These are phyloP conservation scores for Plasmodium sp. DNA, from an alignment of 169 alveolate genomes.

Conservation along the genomic window DNA sequence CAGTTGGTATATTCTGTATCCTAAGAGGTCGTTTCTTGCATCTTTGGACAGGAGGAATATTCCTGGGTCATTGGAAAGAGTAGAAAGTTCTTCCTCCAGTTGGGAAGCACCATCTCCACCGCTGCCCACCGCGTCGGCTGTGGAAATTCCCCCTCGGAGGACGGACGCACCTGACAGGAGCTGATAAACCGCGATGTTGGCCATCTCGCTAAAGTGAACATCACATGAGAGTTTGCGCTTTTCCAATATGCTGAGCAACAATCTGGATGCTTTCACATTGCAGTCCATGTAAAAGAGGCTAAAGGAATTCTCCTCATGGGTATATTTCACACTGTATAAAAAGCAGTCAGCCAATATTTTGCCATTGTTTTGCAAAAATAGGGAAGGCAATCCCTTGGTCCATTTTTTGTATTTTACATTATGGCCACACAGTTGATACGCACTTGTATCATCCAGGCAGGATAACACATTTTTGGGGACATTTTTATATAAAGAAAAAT, in stretches of 20 bases:
- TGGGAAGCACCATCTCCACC: not conserved
- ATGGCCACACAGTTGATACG: conserved; percentile 1
- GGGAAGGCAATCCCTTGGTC: conserved; percentile 38
- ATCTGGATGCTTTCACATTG: not conserved
- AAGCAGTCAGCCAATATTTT: conserved; percentile 79
- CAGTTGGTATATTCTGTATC: conserved; percentile 42
- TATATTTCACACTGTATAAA: conserved; percentile 52
- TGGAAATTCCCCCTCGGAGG: not conserved
- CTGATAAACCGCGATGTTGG: conserved; percentile 40
- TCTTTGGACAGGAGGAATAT: conserved; percentile 24
- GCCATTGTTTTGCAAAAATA: conserved; percentile 82
- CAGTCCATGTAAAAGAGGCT: conserved; percentile 55
- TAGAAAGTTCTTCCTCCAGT: not conserved
- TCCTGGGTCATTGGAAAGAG: not conserved
- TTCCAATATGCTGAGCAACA: conserved; percentile 18
- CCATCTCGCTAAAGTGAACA: conserved; percentile 23
- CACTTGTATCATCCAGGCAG: conserved; percentile 5
- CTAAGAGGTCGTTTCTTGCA: conserved; percentile 35
- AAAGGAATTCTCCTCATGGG: conserved; percentile 8
- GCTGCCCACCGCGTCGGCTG: not conserved
- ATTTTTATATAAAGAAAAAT: conserved; percentile 20
- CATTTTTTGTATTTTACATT: conserved; percentile 21
- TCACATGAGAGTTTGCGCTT: conserved; percentile 63
- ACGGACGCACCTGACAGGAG: conserved; percentile 10
- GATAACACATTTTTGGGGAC: conserved; percentile 34